phyloP scores from a whole-genome alignment of 2,329 filamentous ascomycete species.

The Trichophyton equinum region DNA sequence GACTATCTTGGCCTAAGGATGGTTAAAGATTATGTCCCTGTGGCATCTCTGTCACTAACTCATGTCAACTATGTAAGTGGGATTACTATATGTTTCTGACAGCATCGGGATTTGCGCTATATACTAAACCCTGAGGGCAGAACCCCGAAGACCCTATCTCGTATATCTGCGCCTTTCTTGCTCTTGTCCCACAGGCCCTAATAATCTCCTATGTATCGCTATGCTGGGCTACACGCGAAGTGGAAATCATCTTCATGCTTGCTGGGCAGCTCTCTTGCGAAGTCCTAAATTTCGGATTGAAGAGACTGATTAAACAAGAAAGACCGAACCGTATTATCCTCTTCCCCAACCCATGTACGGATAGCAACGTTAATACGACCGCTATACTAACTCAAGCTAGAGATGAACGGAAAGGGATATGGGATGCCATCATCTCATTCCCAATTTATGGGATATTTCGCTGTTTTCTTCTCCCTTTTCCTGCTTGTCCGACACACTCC shows the following conservation, averaged over 20 bases:
- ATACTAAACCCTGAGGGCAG: conserved; percentile 34
- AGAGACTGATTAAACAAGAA: conserved; percentile 85
- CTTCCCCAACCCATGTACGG: not conserved
- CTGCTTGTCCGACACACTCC: conserved; percentile 67
- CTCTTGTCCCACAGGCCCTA: conserved; percentile 82
- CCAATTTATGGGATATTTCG: conserved; percentile 89
- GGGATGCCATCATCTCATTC: conserved; percentile 95
- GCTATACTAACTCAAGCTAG: not conserved
- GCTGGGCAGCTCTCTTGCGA: conserved; percentile 85
- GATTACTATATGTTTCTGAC: not conserved
- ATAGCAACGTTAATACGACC: no score
- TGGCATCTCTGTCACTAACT: conserved; percentile 85
- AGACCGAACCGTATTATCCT: conserved; percentile 57
- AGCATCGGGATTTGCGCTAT: not conserved
- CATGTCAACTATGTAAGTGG: conserved; percentile 86
- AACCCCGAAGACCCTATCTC: conserved; percentile 77
- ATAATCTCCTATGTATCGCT: conserved; percentile 83
- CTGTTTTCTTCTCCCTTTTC: conserved; percentile 71
- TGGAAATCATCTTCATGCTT: conserved; percentile 82
- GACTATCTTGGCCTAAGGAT: not conserved
- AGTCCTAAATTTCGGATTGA: conserved; percentile 75
- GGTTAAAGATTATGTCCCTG: conserved; percentile 14
- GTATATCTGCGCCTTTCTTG: conserved; percentile 82
- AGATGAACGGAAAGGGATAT: conserved; percentile 68
- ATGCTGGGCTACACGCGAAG: conserved; percentile 80